A percentile compares a stretch with the other conserved stretches of the same genome.
Evolutionary conservation across 1,139 yeast species (phyloP).

Genomic region (Scheffersomyces cryptocercus): DNA sequence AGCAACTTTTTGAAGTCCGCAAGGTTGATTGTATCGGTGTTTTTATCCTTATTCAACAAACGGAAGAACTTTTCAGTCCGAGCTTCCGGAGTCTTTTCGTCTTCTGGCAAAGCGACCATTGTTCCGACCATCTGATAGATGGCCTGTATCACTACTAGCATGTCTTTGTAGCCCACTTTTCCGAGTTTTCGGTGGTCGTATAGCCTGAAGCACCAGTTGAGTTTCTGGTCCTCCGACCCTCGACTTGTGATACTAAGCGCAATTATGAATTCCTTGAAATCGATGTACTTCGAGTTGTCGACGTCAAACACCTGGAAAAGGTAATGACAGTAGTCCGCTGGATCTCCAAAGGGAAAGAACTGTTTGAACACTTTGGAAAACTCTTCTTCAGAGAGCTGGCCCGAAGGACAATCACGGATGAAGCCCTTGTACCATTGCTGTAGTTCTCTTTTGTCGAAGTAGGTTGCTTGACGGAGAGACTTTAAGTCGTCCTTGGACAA

Average conservation of each 20-base stretch:
- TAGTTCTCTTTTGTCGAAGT: constrained; percentile 88
- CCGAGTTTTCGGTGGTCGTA: constrained; percentile 86
- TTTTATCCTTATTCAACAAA: constrained; percentile 67
- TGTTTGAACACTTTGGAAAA: constrained; percentile 91
- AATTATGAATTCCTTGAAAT: constrained; percentile 88
- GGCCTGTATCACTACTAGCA: constrained; percentile 76
- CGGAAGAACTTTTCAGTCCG: constrained; percentile 81
- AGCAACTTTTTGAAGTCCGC: constrained; percentile 85
- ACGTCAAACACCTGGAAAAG: constrained; percentile 88
- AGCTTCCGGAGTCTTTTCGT: constrained; percentile 88
- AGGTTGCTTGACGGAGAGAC: constrained; percentile 80
- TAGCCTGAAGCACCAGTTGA: constrained; percentile 82
- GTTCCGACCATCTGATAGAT: constrained; percentile 95
- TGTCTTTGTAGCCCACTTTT: constrained; percentile 69
- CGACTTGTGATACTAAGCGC: constrained; percentile 87
- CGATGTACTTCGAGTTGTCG: constrained; percentile 79
- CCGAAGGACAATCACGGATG: constrained; percentile 89
- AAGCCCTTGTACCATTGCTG: constrained; percentile 99
- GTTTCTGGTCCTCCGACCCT: constrained; percentile 84
- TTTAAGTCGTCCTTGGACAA: constrained; percentile 88
- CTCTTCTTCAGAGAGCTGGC: constrained; percentile 84
- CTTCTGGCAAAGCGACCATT: constrained; percentile 89
- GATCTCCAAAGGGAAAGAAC: constrained; percentile 98
- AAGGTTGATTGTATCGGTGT: constrained; percentile 61
- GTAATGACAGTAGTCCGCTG: constrained; percentile 85